Conservation (phyloP, 805 yeast species). For the Starmerella asiatica region DNA sequence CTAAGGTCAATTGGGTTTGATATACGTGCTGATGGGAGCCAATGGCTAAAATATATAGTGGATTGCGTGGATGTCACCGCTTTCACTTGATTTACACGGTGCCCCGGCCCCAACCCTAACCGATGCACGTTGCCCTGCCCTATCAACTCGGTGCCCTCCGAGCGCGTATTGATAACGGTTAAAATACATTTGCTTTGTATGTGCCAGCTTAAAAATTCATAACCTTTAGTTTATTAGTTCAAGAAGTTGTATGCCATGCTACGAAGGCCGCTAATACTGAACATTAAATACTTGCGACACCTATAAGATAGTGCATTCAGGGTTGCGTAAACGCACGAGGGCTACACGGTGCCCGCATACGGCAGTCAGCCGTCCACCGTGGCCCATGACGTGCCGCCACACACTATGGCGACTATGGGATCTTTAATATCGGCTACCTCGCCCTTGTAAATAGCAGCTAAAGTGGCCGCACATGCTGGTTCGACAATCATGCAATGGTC, state of each 20-base stretch:
- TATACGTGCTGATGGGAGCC: background rate
- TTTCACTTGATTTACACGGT: background rate
- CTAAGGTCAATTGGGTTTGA: background rate
- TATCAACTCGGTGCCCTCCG: background rate
- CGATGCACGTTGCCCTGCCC: background rate
- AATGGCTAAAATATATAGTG: background rate
- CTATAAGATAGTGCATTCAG: too few relatives aligned
- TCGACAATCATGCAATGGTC: constrained; percentile 44
- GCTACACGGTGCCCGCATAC: background rate
- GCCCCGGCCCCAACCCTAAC: background rate
- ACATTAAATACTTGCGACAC: too few relatives aligned
- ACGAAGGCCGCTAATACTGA: too few relatives aligned
- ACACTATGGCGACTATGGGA: constrained; percentile 17
- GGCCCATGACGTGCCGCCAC: constrained; percentile 18
- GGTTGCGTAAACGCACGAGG: background rate
- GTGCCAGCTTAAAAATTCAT: too few relatives aligned
- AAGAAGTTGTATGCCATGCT: too few relatives aligned
- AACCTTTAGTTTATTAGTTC: too few relatives aligned
- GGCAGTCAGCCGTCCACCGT: background rate
- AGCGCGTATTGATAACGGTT: background rate
- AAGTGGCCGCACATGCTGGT: constrained; percentile 64
- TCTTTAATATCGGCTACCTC: background rate
- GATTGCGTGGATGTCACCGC: background rate
- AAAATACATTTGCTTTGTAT: too few relatives aligned
- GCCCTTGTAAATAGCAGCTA: constrained; percentile 32